These are phyloP conservation scores for Populus ilicifolia DNA, from an alignment of 345 rosid genomes.

Conservation along the genomic window DNA sequence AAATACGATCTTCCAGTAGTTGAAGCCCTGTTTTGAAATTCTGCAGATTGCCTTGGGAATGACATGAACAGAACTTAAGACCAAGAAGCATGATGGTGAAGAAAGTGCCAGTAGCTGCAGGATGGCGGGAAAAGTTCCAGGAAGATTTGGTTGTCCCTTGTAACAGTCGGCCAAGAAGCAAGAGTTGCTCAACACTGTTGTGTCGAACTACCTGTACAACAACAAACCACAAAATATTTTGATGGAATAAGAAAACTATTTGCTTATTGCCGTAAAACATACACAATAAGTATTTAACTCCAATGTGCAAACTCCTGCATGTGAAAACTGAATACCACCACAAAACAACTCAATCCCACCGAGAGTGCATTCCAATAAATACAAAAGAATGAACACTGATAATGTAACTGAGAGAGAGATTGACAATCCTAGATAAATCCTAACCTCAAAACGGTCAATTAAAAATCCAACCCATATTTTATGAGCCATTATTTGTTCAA, in stretches of 20 bases:
- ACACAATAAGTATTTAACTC: neutral
- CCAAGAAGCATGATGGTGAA: constrained; percentile 98
- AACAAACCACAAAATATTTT: constrained; percentile 12
- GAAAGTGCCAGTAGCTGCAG: constrained; percentile 94
- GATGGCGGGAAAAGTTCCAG: constrained; percentile 95
- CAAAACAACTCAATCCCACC: neutral
- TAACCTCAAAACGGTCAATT: constrained; percentile 96
- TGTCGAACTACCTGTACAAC: constrained; percentile 73
- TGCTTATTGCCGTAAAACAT: neutral
- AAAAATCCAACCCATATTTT: constrained; percentile 94
- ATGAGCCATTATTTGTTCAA: constrained; percentile 93
- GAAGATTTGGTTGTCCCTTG: constrained; percentile 82
- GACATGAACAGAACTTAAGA: constrained; percentile 87
- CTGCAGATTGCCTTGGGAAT: constrained; percentile 78
- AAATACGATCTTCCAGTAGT: constrained; percentile 86
- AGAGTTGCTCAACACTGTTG: constrained; percentile 87
- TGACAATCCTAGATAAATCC: constrained; percentile 13
- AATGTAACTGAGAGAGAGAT: neutral
- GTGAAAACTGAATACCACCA: neutral
- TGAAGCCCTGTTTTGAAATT: constrained; percentile 86
- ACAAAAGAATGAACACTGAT: neutral
- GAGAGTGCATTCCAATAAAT: neutral
- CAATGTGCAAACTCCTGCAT: neutral
- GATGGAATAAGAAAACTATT: constrained; percentile 3
- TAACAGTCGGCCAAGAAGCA: constrained; percentile 85